Evolutionary conservation across 768 basidiomycete genomes (phyloP).

Genomic region (Collybia nuda): DNA sequence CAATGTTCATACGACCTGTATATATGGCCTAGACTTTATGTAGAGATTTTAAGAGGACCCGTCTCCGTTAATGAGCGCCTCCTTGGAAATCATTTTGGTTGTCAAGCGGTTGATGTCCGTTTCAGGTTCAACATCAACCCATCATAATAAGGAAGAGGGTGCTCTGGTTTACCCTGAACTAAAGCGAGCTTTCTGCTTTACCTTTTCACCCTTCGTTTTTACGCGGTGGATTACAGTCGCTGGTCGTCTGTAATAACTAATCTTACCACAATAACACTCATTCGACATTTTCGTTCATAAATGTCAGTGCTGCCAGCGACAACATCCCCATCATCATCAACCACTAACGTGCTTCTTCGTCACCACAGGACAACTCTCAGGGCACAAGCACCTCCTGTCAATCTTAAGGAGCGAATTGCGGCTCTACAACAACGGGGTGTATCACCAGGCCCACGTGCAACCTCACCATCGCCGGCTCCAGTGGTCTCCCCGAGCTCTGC

Average conservation of each 20-base stretch:
- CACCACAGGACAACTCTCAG: conserved; percentile 24
- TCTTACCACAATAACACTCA: conserved; percentile 9
- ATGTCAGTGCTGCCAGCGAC: conserved; percentile 11
- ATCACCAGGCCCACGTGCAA: conserved; percentile 18
- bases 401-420: conserved; percentile 82
- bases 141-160: not conserved
- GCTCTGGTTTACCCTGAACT: conserved; percentile 5
- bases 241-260: conserved; percentile 22
- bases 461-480: conserved; percentile 25
- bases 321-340: not conserved
- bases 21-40: too few species aligned
- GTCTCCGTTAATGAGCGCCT: not conserved
- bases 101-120: conserved; percentile 1
- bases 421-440: conserved; percentile 67
- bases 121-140: not conserved
- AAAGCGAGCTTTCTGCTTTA: conserved; percentile 8
- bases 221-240: conserved; percentile 20
- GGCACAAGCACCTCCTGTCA: conserved; percentile 36
- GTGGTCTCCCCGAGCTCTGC: conserved; percentile 23
- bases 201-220: conserved; percentile 9
- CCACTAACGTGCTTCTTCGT: conserved; percentile 4
- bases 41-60: not conserved
- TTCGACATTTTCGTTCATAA: conserved; percentile 8
- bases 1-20: not conserved
- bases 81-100: conserved; percentile 2